phyloP scores from a whole-genome alignment of 192 early-diverging fungal genomes.

The Backusella tarrabulga region DNA sequence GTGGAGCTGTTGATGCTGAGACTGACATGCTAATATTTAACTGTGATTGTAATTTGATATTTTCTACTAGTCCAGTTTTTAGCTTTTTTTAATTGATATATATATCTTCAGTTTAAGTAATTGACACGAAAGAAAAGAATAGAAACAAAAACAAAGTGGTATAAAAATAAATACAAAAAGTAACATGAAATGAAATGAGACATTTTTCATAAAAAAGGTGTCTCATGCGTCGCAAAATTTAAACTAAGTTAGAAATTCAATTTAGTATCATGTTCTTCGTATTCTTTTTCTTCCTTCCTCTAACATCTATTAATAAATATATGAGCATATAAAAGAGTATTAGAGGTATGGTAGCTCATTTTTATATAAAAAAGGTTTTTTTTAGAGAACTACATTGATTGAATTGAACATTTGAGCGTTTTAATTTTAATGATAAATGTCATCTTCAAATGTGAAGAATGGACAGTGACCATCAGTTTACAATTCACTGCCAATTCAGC shows the following conservation, averaged over 20 bases:
- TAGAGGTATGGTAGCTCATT: constrained; percentile 22
- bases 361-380: constrained; percentile 18
- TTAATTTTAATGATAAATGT: background rate
- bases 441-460: background rate
- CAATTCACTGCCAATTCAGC: constrained; percentile 16
- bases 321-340: background rate
- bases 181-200: background rate
- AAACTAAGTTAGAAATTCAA: background rate
- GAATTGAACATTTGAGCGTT: constrained; percentile 1
- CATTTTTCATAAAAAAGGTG: background rate
- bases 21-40: background rate
- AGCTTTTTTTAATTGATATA: background rate
- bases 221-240: background rate
- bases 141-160: background rate
- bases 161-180: background rate
- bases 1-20: background rate
- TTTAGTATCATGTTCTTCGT: background rate
- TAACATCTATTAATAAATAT: background rate
- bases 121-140: background rate
- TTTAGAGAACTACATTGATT: constrained; percentile 31
- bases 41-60: background rate
- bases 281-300: background rate
- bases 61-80: background rate
- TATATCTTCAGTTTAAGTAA: background rate
- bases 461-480: constrained; percentile 17